A percentile compares a stretch with the other conserved stretches of the same genome.
Evolutionary conservation across 169 alveolate genomes (phyloP).

Genomic region (Cryptosporidium ubiquitum): DNA sequence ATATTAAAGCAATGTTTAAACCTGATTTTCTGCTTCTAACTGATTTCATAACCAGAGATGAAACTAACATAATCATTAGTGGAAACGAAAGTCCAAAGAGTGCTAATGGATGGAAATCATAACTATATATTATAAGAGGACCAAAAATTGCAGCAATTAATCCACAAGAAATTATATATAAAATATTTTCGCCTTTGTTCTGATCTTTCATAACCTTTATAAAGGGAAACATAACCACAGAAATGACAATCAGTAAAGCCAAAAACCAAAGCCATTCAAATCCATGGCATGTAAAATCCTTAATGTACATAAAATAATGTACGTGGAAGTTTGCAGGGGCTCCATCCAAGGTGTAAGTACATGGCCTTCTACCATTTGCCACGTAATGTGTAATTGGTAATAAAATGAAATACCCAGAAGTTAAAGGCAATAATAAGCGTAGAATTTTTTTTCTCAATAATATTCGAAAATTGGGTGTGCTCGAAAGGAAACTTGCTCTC

Average conservation of each 20-base stretch:
- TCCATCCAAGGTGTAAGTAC: conserved; percentile 17
- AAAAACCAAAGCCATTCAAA: conserved; percentile 73
- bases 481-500: conserved; percentile 52
- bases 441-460: conserved; percentile 31
- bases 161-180: conserved; percentile 1
- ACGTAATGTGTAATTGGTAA: conserved; percentile 60
- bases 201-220: conserved; percentile 2
- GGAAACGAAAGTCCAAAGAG: conserved; percentile 69
- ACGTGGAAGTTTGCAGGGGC: not conserved
- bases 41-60: conserved; percentile 16
- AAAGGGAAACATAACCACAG: conserved; percentile 45
- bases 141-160: conserved; percentile 21
- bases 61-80: conserved; percentile 15
- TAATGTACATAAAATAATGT: conserved; percentile 16
- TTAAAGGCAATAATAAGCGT: conserved; percentile 28
- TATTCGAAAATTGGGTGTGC: not conserved
- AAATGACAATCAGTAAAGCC: conserved; percentile 18
- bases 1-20: conserved; percentile 22
- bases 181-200: conserved; percentile 11
- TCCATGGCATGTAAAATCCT: conserved; percentile 66
- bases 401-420: conserved; percentile 48
- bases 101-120: conserved; percentile 60
- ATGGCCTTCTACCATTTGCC: conserved; percentile 70
- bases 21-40: not conserved
- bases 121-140: conserved; percentile 50